Evolutionary conservation across 202 grass and related monocot genomes (phyloP).

Genomic region (Zizania palustris): DNA sequence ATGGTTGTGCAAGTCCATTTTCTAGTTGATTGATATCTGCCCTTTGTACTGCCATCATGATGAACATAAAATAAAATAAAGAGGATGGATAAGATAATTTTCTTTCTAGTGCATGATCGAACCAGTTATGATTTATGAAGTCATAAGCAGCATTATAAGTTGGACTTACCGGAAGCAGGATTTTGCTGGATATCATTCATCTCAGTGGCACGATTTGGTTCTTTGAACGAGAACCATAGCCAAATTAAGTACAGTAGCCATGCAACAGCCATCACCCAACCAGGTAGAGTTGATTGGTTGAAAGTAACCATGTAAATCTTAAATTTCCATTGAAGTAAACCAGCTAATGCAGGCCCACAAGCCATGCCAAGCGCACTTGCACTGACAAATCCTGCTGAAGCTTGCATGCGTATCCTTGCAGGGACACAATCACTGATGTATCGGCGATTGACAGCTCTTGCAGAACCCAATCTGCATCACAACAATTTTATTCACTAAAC

Average conservation of each 20-base stretch:
- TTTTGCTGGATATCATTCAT: conserved; percentile 37
- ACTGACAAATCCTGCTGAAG: conserved; percentile 92
- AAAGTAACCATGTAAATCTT: conserved; percentile 82
- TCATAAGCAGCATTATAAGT: neutral
- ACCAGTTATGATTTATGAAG: conserved; percentile 13
- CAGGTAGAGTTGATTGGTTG: conserved; percentile 83
- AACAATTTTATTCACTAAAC: conserved; percentile 36
- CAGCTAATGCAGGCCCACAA: conserved; percentile 92
- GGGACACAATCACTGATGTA: conserved; percentile 98
- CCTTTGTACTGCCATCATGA: conserved; percentile 51
- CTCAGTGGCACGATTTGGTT: conserved; percentile 66
- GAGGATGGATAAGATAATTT: neutral
- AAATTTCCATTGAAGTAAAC: conserved; percentile 92
- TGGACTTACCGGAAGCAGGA: conserved; percentile 54
- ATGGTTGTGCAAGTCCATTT: conserved; percentile 69
- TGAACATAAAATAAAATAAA: conserved; percentile 23
- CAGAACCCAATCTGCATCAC: conserved; percentile 77
- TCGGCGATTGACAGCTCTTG: conserved; percentile 88
- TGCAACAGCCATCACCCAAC: conserved; percentile 89
- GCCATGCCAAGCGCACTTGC: conserved; percentile 97
- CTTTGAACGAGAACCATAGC: conserved; percentile 77
- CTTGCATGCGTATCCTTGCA: conserved; percentile 85
- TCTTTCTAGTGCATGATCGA: neutral
- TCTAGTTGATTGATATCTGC: conserved; percentile 56
- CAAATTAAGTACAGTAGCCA: conserved; percentile 87